Base-by-base conservation (phyloP, 176 grass and related monocot species). In the Chrysopogon serrulatus region DNA sequence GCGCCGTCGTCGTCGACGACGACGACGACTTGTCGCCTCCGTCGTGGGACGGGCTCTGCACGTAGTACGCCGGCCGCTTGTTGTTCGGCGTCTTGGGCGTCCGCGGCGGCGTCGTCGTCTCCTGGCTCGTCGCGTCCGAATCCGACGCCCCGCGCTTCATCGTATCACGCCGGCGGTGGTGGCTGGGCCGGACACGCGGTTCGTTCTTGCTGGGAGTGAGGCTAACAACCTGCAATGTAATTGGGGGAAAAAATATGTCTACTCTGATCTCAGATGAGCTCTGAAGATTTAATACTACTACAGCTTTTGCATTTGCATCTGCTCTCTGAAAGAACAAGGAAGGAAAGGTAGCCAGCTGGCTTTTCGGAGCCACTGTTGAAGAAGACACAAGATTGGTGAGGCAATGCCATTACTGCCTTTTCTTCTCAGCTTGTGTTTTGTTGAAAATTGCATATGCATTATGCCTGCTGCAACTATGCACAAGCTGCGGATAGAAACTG, bases 61-160 rank as follows among this genome's bases (percentile, higher is more conserved):
- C 96, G 72, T 92, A 98, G 93, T 98, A 98, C 34, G 92, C 90
- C 23, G 89, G 36, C 10, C 66, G 47, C 91, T 95, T 51, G 48
- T 48, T 48, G 45, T 8, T 95, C 2, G 93, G 92, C 6, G 88
- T 91, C 90, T 93, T 97, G 2, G 95, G 95, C 9, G 95, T 93
- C 17, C 87, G 91, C 19, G 96, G 87, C 44, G 96, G 91, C 36
- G 96, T 93, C 40, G 93, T 88, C 5, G 89, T 80, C 51, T 89
- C 83, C 4, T 88, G 68, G 82, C 90, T 95, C 45, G 96, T 98
- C 79, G 88, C 89, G 71, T 98, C 96, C 19, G 96, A 98, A 21
- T 98, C 93, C 65, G 96, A 95, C 36, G 90, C 87, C 68, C 76
- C 56, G 67, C 91, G 93, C 83, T 92, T 93, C 96, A 98, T 98